Base-by-base conservation (phyloP, 805 yeast genomes). In the Yarrowia phangngaensis region DNA sequence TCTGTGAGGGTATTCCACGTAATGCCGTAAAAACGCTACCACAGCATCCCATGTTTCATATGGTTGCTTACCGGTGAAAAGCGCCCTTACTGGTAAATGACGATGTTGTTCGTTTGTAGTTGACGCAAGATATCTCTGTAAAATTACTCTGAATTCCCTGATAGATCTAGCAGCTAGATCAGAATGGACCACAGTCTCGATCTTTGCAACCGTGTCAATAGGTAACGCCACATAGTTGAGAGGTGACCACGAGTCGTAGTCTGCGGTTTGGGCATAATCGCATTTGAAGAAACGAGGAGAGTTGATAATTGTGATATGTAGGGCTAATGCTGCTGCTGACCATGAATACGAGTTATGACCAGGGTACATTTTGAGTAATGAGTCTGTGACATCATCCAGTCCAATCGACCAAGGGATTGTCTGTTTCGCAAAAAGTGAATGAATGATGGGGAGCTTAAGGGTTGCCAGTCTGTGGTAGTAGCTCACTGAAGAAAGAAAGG, bases 181-280 rank as follows among this genome's bases (percentile, higher is more conserved):
- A 3, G 45, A 19, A 19, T 13, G 32, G 6, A 27, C 45, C 11
- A 38, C 45, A n/a, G 11, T 7, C 2, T 38, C 45, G 17, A 38
- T 20, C 19, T 38, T 38, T 7, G 8, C 19, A 12, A 41, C 48
- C 8, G 29, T 29, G 7, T 41, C 48, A 8, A 30, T 30, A 12
- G 48, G 35, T 0, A 29, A 22, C 12, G 48, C 48, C 20, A 30
- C 35, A 20, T 41, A 41, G 17, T 29, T 41, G 13, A 41, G 22
- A 4, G 48, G 48, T 7, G 48, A 41, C 48, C 48, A 41, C n/a
- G 48, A 29, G 28, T 41, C 48, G 17, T 41, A 41, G 8, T 41
- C 48, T 14, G 48, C 34, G 6, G 35, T 30, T 22, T 29, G 35
- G 5, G 48, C 48, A 12, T 41, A 41, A 22, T 41, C 48, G 8